phyloP scores from a whole-genome alignment of 208 protist genomes.

The Trypanosoma conorhini region DNA sequence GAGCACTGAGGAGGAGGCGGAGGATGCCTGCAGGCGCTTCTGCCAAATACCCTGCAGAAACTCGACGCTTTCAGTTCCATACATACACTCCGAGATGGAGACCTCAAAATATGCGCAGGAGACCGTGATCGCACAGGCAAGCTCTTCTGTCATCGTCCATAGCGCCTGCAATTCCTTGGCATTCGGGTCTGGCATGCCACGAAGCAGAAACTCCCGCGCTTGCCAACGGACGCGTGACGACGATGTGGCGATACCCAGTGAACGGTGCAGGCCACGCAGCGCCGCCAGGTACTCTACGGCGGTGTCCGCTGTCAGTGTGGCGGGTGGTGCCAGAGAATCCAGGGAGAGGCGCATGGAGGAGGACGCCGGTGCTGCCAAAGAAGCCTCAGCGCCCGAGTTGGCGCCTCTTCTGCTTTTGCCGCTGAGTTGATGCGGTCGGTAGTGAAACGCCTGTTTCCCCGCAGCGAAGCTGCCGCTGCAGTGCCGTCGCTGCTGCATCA shows the following conservation, averaged over 20 bases:
- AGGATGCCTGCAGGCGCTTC: neutral
- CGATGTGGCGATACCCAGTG: neutral
- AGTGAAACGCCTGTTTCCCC: neutral
- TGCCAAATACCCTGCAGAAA: slow-evolving; percentile 19
- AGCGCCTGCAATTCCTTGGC: neutral
- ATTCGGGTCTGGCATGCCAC: slow-evolving; percentile 3
- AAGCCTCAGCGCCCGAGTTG: neutral
- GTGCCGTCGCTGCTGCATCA: neutral
- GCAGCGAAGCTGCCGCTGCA: neutral
- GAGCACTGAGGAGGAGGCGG: neutral
- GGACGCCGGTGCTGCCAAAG: neutral
- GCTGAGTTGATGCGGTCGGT: slow-evolving; percentile 16
- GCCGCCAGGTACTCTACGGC: slow-evolving; percentile 17
- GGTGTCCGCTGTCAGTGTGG: slow-evolving; percentile 1
- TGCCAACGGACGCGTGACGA: slow-evolving; percentile 17
- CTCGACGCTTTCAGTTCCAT: slow-evolving; percentile 20
- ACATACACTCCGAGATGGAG: slow-evolving; percentile 19
- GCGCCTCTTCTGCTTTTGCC: neutral
- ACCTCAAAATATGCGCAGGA: slow-evolving; percentile 31
- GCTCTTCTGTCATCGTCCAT: slow-evolving; percentile 22
- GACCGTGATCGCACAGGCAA: slow-evolving; percentile 20
- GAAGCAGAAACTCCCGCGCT: slow-evolving; percentile 24
- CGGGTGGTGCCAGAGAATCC: slow-evolving; percentile 11
- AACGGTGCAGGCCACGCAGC: slow-evolving; percentile 14
- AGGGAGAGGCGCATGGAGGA: slow-evolving; percentile 1